A percentile compares a stretch with the other conserved stretches of the same genome.
Evolutionary conservation across 306 rosid genomes (phyloP).

Genomic region (Cucurbita ficifolia): DNA sequence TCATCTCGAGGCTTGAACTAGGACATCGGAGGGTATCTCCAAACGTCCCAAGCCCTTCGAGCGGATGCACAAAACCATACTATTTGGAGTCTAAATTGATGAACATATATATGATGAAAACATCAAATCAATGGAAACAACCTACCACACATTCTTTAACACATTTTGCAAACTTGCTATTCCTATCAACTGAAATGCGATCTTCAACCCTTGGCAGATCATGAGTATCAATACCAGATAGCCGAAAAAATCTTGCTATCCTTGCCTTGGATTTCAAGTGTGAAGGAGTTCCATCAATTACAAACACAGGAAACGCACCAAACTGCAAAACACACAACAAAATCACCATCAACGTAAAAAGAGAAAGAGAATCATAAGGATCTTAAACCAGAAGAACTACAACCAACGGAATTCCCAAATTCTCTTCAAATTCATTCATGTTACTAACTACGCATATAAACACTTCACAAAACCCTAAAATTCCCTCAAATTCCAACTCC

Average conservation of each 20-base stretch:
- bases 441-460: background rate
- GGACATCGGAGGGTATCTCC: background rate
- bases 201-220: constrained; percentile 39
- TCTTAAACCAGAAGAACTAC: background rate
- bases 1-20: background rate
- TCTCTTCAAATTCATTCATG: background rate
- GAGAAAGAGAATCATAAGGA: background rate
- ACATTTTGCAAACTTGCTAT: constrained; percentile 29
- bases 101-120: background rate
- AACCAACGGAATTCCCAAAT: background rate
- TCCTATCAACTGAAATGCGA: constrained; percentile 59
- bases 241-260: constrained; percentile 45
- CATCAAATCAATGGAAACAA: constrained; percentile 1
- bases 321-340: constrained; percentile 32
- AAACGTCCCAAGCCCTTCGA: background rate
- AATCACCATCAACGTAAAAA: background rate
- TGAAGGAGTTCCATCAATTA: constrained; percentile 78
- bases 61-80: background rate
- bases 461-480: background rate
- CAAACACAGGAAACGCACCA: constrained; percentile 80
- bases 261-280: constrained; percentile 60
- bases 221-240: constrained; percentile 48
- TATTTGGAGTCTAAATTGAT: background rate
- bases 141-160: constrained; percentile 86
- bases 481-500: background rate